Conservation (phyloP, 2,329 filamentous ascomycete species). For the Sphaerulina musiva region DNA sequence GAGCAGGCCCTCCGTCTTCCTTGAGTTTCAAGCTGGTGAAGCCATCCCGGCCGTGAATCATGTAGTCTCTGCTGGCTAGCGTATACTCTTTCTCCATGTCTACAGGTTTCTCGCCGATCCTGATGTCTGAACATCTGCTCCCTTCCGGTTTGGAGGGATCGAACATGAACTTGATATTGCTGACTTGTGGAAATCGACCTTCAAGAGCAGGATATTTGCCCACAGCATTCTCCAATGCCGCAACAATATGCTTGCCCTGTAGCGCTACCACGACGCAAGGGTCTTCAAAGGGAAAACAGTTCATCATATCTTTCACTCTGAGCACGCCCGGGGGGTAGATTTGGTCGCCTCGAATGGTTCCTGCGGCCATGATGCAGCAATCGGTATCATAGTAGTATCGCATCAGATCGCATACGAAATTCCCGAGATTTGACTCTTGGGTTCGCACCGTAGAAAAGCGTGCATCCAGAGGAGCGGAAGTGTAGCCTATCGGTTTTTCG, state of each 20-base stretch:
- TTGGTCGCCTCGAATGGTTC: constrained; percentile 81
- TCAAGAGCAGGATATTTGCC: constrained; percentile 76
- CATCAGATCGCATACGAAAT: constrained; percentile 91
- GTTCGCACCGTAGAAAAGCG: constrained; percentile 76
- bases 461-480: constrained; percentile 72
- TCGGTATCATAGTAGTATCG: constrained; percentile 73
- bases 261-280: constrained; percentile 72
- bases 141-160: constrained; percentile 57
- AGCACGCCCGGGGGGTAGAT: constrained; percentile 77
- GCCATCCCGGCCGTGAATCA: constrained; percentile 73
- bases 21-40: constrained; percentile 69
- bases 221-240: constrained; percentile 79
- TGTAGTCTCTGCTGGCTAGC: constrained; percentile 77
- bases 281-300: constrained; percentile 78
- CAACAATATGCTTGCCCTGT: constrained; percentile 63
- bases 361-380: constrained; percentile 75
- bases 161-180: constrained; percentile 70
- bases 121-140: constrained; percentile 57
- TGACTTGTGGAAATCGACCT: constrained; percentile 77
- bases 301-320: constrained; percentile 51
- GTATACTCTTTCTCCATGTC: constrained; percentile 60
- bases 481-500: constrained; percentile 77
- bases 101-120: constrained; percentile 56
- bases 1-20: constrained; percentile 66
- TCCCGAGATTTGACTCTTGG: constrained; percentile 75